Conservation (phyloP, 2,329 filamentous ascomycete genomes). For the Botrytis elliptica region DNA sequence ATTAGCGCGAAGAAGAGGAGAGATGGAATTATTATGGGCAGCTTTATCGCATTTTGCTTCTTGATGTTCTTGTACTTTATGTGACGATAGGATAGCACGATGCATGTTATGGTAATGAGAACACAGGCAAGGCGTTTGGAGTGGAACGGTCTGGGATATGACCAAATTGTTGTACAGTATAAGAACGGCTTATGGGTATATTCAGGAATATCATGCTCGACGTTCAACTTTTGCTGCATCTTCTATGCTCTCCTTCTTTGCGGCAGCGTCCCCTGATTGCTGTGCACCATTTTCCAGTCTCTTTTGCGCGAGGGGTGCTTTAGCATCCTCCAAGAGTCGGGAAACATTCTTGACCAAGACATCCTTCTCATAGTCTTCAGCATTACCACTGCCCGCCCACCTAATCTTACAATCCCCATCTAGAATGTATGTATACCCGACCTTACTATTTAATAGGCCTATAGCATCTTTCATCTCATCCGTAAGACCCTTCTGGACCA, state of each 20-base stretch:
- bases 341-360: conserved; percentile 64
- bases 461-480: conserved; percentile 62
- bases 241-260: background rate
- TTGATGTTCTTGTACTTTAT: conserved; percentile 79
- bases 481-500: conserved; percentile 57
- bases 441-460: conserved; percentile 80
- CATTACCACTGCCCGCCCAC: conserved; percentile 83
- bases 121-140: conserved; percentile 20
- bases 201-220: conserved; percentile 27
- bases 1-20: conserved; percentile 94
- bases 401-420: conserved; percentile 85
- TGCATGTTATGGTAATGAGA: conserved; percentile 26
- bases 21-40: conserved; percentile 89
- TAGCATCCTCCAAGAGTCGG: conserved; percentile 58
- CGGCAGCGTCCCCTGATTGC: background rate
- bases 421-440: conserved; percentile 83
- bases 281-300: background rate
- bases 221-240: conserved; percentile 17
- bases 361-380: conserved; percentile 63
- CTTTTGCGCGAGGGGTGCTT: background rate
- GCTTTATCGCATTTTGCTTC: conserved; percentile 90
- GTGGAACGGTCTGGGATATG: conserved; percentile 1
- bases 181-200: conserved; percentile 36
- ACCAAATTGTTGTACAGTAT: conserved; percentile 31
- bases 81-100: conserved; percentile 43